Evolutionary conservation across 2,329 filamentous ascomycete species (phyloP), one percentile per base, ranked within the genome.

Genomic region (Trichoderma polysporum): DNA sequence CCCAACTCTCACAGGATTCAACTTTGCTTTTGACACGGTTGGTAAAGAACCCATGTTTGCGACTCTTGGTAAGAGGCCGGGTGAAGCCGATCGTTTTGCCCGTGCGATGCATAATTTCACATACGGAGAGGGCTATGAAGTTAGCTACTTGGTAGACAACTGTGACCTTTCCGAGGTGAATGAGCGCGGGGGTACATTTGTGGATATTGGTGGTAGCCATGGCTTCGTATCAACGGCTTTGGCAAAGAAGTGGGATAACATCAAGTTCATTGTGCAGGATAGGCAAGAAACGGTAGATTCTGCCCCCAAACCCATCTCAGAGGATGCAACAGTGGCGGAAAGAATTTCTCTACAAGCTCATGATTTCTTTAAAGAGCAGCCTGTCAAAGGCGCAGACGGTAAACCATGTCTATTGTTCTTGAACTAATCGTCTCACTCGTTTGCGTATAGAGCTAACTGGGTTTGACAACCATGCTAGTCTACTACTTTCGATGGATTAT

Each of bases 401-500:
- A 70, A 66, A 78, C 56, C 17, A 10, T 10, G 17, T n/a, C 27
- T 8, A 3, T 31, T n/a, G 37, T 19, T 33, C 31, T 22, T 22
- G 25, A 50, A 22, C 17, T 10, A 9, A 2, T 15, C 50, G 19
- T 15, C 6, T 25, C 8, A n/a, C 25, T 9, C 12, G 3, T 3
- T 27, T 19, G 9, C 1, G 13, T 47, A 31, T 9, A 10, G 3
- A 15, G 31, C 54, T 5, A 3, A 45, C 19, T 60, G 9, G 22
- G 49, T 37, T 41, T 8, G 3, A 37, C 15, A 27, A n/a, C 10
- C 31, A 25, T 7, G 9, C 19, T 58, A 82, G 79, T 88, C 19
- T 89, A 88, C 76, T 81, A 85, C 70, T 83, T 88, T 74, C 83
- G 85, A 56, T 84, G 83, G 80, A 87, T 89, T 69, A 75, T 90